Evolutionary conservation across 257 asterid species (phyloP).

Genomic region (Fraxinus pennsylvanica): DNA sequence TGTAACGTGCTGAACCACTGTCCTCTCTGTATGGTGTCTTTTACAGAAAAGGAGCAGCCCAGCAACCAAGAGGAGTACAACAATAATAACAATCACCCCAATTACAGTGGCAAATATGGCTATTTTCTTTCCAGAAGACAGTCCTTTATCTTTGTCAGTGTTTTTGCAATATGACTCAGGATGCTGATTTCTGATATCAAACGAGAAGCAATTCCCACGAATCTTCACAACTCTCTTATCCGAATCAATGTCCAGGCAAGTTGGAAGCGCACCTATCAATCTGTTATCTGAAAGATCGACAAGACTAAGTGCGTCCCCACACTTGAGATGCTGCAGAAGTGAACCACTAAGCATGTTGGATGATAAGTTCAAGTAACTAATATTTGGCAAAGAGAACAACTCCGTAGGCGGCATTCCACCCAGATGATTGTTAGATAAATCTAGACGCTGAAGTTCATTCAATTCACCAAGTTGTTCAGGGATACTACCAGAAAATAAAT

Average conservation of each 20-base stretch:
- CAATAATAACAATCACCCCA: constrained; percentile 58
- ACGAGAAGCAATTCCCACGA: constrained; percentile 74
- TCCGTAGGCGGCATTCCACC: constrained; percentile 60
- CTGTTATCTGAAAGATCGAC: constrained; percentile 79
- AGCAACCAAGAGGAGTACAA: constrained; percentile 45
- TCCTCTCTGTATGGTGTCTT: constrained; percentile 34
- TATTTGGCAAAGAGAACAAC: constrained; percentile 69
- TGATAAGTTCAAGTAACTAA: constrained; percentile 86
- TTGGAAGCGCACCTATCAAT: constrained; percentile 65
- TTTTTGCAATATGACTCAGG: constrained; percentile 58
- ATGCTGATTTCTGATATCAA: constrained; percentile 60
- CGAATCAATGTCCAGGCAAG: constrained; percentile 55
- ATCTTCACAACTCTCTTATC: constrained; percentile 62
- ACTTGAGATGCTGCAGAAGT: constrained; percentile 53
- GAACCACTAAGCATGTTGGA: constrained; percentile 77
- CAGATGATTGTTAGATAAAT: constrained; percentile 67
- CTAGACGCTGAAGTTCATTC: constrained; percentile 75
- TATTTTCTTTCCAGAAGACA: constrained; percentile 40
- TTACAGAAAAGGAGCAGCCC: constrained; percentile 52
- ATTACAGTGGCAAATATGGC: constrained; percentile 53
- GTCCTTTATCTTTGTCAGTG: constrained; percentile 29
- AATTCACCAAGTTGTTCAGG: constrained; percentile 54
- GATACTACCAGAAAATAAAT: constrained; percentile 64
- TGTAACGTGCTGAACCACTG: constrained; percentile 44
- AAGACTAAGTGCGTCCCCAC: constrained; percentile 74